Conservation (phyloP, 371 early-diverging fungal species). For the Rhizomucor miehei region DNA sequence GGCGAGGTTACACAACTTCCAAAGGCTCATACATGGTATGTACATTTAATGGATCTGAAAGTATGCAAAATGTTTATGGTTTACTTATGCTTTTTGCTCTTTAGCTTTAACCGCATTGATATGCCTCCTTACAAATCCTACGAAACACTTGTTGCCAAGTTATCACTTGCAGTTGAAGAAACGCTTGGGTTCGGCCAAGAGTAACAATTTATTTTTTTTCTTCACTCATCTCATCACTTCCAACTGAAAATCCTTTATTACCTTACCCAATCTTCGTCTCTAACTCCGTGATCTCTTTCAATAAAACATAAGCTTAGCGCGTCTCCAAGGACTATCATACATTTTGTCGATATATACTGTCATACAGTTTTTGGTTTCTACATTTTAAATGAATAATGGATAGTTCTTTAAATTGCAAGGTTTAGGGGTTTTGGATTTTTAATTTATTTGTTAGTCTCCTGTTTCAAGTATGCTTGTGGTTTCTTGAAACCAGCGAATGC, state of each 20-base stretch:
- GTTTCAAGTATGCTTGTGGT: slow-evolving; percentile 16
- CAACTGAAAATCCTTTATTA: background rate
- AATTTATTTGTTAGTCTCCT: background rate
- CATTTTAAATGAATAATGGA: too few species aligned
- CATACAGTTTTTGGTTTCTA: too few species aligned
- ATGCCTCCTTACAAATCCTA: slow-evolving; percentile 87
- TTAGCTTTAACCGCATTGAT: slow-evolving; percentile 93
- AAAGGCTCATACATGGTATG: slow-evolving; percentile 92
- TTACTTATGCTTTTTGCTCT: background rate
- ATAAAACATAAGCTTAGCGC: too few species aligned
- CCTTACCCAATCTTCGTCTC: background rate
- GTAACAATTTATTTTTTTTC: slow-evolving; percentile 24
- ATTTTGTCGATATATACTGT: too few species aligned
- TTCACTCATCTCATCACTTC: too few species aligned
- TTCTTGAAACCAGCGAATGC: slow-evolving; percentile 98
- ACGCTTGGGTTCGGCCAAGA: slow-evolving; percentile 85
- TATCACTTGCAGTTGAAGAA: slow-evolving; percentile 93
- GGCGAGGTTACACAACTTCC: slow-evolving; percentile 88
- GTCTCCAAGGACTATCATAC: too few species aligned
- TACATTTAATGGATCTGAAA: too few species aligned
- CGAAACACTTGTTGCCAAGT: slow-evolving; percentile 71
- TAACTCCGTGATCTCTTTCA: too few species aligned
- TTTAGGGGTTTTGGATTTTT: background rate
- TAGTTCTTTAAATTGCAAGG: too few species aligned
- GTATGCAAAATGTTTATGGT: too few species aligned